Evolutionary conservation across 148 eudicot species (phyloP).

Genomic region (Amaranthus hypochondriacus): DNA sequence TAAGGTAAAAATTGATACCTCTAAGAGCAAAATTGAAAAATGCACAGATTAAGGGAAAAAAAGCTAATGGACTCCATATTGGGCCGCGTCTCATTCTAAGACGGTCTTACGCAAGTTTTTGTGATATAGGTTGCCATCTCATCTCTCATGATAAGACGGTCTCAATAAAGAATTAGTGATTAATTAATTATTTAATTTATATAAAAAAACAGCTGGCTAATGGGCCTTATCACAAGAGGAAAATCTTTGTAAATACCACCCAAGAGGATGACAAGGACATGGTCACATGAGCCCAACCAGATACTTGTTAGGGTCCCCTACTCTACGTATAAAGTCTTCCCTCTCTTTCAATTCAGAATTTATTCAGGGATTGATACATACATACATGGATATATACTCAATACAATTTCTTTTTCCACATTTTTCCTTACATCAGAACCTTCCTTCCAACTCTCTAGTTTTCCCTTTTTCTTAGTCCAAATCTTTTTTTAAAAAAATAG

Average conservation of each 20-base stretch:
- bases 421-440: constrained; percentile 1
- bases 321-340: constrained; percentile 16
- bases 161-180: too few relatives aligned
- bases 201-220: constrained; percentile 8
- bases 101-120: too few relatives aligned
- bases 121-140: too few relatives aligned
- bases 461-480: background rate
- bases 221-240: constrained; percentile 1
- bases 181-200: too few relatives aligned
- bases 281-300: constrained; percentile 21
- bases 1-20: too few relatives aligned
- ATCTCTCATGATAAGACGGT: too few relatives aligned
- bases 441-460: background rate
- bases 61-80: too few relatives aligned
- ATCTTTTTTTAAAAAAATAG: too few relatives aligned
- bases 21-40: too few relatives aligned
- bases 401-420: background rate
- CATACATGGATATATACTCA: too few relatives aligned
- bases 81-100: too few relatives aligned
- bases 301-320: constrained; percentile 16
- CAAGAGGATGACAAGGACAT: constrained; percentile 14
- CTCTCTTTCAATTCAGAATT: constrained; percentile 10
- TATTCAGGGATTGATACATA: background rate
- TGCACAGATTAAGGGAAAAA: too few relatives aligned
- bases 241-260: constrained; percentile 16